Conservation (phyloP, 148 eudicot species). For the Drosera capensis region DNA sequence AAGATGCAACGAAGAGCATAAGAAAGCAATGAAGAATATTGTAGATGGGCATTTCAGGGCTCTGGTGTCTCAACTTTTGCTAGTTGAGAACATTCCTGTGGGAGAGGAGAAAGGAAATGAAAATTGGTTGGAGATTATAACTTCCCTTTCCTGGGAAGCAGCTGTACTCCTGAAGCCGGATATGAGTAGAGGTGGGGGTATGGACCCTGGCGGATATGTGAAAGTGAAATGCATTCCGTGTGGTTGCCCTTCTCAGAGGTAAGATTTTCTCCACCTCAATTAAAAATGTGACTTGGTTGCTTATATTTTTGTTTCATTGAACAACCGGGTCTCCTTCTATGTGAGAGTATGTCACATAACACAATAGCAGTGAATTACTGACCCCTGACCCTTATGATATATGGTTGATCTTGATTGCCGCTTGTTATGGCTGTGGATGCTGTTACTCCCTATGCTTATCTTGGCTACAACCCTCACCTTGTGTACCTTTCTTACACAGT, state of each 20-base stretch:
- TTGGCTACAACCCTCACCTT: too few relatives aligned
- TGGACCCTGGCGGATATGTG: slow-evolving; percentile 98
- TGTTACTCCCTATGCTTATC: too few relatives aligned
- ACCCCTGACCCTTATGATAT: too few relatives aligned
- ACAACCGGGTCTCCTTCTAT: too few relatives aligned
- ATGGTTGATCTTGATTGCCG: too few relatives aligned
- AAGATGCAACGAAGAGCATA: slow-evolving; percentile 70
- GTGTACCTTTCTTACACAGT: too few relatives aligned
- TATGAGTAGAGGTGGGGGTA: slow-evolving; percentile 82
- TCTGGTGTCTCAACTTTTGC: slow-evolving; percentile 78
- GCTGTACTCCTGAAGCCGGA: slow-evolving; percentile 87
- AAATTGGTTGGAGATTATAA: slow-evolving; percentile 86
- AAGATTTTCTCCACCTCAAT: slow-evolving; percentile 1
- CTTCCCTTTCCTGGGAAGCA: slow-evolving; percentile 91
- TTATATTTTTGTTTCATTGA: too few relatives aligned
- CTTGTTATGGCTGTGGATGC: too few relatives aligned
- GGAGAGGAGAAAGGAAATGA: slow-evolving; percentile 57
- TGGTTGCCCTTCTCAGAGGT: slow-evolving; percentile 82
- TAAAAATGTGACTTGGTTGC: too few relatives aligned
- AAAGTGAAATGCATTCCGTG: slow-evolving; percentile 88
- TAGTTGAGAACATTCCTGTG: slow-evolving; percentile 70
- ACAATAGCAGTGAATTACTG: too few relatives aligned
- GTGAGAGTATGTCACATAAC: too few relatives aligned
- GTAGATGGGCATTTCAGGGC: slow-evolving; percentile 95
- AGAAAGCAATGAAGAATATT: slow-evolving; percentile 61